Base-by-base conservation (phyloP, 345 rosid genomes). In the Firmiana major region DNA sequence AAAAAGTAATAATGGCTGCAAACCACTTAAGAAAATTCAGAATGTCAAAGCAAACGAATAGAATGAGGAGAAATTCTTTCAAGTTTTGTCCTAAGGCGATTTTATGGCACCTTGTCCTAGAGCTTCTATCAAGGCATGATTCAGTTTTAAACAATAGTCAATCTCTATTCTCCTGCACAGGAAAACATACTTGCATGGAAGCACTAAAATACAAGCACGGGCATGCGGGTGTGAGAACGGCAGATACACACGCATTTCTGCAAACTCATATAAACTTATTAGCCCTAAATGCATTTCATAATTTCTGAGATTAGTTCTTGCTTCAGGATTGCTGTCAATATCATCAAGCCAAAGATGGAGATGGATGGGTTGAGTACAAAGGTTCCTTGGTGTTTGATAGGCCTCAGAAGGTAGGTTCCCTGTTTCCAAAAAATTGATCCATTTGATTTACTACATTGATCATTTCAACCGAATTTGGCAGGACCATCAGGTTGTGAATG, bases 321-420 rank as follows among this genome's bases (percentile, higher is more conserved):
- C 72, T 79, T 68, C 83, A 97, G 99, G 98, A 97, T 85, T 97
- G 99, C 82, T 84, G 97, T 76, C 97, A 91, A 79, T 88, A 94
- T 82, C 99, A 97, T 88, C 94, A 92, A 85, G 98, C 99, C 7
- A 97, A 97, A 81, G 99, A 97, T 84, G 99, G 99, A 74, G 99
- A 97, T 88, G 99, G 99, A 62, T 97, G 99, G 99, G 92, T 97
- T 46, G 99, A 97, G 79, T 90, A 89, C 85, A 92, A 88, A 86
- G 99, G 97, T 40, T 89, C 99, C 7, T 84, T 97, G 90, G 90
- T 85, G 21, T 97, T 91, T 68, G 92, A 90, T 80, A 86, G 82
- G 85, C 90, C 88, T 63, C 97, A 90, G 68, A 94, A 90, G 93
- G 98, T 93, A 82, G 34, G 59, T 38, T 78, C 75, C 48, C 71